Percentiles rank a stretch among this genome's conserved stretches.
These are phyloP conservation scores for Rosa persica DNA, from an alignment of 306 rosid species.

Conservation along the genomic window DNA sequence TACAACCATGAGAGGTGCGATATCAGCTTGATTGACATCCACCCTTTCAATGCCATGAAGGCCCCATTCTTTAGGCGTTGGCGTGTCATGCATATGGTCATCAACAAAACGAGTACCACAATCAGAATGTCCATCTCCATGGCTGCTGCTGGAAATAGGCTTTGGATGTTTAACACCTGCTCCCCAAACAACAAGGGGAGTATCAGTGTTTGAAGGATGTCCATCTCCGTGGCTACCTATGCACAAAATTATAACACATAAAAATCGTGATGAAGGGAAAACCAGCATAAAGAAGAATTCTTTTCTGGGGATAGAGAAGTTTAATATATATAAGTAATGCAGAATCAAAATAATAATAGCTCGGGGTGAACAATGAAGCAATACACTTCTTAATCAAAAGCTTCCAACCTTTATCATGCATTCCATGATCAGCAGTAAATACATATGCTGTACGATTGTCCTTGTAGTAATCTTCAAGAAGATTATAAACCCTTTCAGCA, in stretches of 20 bases:
- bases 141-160: slow-evolving; percentile 66
- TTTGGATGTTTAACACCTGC: slow-evolving; percentile 82
- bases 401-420: slow-evolving; percentile 83
- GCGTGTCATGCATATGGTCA: slow-evolving; percentile 74
- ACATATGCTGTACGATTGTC: slow-evolving; percentile 73
- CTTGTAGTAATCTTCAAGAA: slow-evolving; percentile 68
- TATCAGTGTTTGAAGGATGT: slow-evolving; percentile 90
- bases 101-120: slow-evolving; percentile 71
- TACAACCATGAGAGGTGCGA: slow-evolving; percentile 86
- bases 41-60: slow-evolving; percentile 78
- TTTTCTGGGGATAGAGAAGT: not conserved
- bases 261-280: slow-evolving; percentile 21
- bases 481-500: slow-evolving; percentile 74
- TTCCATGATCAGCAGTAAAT: slow-evolving; percentile 94
- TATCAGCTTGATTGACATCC: slow-evolving; percentile 94
- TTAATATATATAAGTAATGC: not conserved
- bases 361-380: slow-evolving; percentile 11
- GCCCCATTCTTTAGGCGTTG: slow-evolving; percentile 86
- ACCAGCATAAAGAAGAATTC: slow-evolving; percentile 9
- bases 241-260: slow-evolving; percentile 22
- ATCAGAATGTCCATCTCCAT: slow-evolving; percentile 40
- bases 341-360: slow-evolving; percentile 3
- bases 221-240: slow-evolving; percentile 96
- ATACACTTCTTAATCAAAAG: slow-evolving; percentile 18
- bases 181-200: slow-evolving; percentile 97